A percentile compares a stretch with the other conserved stretches of the same genome.
phyloP scores from a whole-genome alignment of 768 basidiomycete species.

The Agrocybe praecox region DNA sequence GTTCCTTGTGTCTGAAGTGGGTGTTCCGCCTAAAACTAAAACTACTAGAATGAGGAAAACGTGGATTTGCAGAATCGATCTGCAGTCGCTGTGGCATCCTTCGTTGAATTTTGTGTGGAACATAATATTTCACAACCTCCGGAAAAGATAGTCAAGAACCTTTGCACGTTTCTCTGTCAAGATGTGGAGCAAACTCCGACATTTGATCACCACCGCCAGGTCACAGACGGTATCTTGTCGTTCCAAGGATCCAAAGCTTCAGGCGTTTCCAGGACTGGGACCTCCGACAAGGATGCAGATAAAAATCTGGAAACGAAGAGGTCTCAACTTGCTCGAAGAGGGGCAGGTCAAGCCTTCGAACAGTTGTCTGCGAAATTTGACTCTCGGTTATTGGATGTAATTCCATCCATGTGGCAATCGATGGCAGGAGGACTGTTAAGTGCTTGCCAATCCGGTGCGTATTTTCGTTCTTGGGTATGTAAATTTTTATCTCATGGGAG shows the following conservation, averaged over 20 bases:
- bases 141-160: conserved; percentile 96
- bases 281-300: conserved; percentile 38
- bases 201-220: conserved; percentile 68
- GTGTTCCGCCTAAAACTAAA: conserved; percentile 1
- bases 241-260: conserved; percentile 49
- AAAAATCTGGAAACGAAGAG: conserved; percentile 60
- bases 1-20: conserved; percentile 15
- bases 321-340: conserved; percentile 77
- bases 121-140: conserved; percentile 81
- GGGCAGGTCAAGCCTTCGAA: conserved; percentile 82
- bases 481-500: neutral
- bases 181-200: conserved; percentile 90
- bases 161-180: conserved; percentile 95
- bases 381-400: conserved; percentile 62
- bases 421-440: conserved; percentile 80
- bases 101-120: conserved; percentile 82
- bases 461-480: neutral
- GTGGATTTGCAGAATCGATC: conserved; percentile 86
- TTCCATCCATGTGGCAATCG: conserved; percentile 96
- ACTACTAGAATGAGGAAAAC: conserved; percentile 80
- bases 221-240: conserved; percentile 76
- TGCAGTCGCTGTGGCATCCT: conserved; percentile 82
- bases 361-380: conserved; percentile 81
- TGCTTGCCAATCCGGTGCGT: conserved; percentile 67
- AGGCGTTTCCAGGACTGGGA: conserved; percentile 25